A percentile compares a stretch with the other conserved stretches of the same genome.
These are phyloP conservation scores for Leccinum cinnamomeum DNA, from an alignment of 1,284 basidiomycete genomes.

Conservation along the genomic window DNA sequence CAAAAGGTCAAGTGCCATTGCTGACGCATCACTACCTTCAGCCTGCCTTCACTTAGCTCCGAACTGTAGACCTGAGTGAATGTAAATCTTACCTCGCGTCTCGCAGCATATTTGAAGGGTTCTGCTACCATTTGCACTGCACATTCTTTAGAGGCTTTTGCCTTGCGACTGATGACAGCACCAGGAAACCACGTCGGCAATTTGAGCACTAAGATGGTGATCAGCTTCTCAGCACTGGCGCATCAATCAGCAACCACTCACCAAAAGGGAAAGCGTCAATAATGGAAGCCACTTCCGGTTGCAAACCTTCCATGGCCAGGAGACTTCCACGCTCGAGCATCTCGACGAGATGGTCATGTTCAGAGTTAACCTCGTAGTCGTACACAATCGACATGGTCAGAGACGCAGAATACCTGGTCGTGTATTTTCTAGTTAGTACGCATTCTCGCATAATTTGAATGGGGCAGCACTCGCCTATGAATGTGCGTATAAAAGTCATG, in stretches of 20 bases:
- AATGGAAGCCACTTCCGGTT: constrained; percentile 21
- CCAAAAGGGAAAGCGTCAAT: constrained; percentile 27
- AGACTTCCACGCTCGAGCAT: constrained; percentile 17
- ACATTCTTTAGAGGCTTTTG: constrained; percentile 14
- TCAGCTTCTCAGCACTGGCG: neutral
- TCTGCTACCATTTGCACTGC: constrained; percentile 20
- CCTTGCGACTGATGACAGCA: constrained; percentile 14
- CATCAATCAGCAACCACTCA: neutral
- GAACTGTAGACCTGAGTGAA: neutral
- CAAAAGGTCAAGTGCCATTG: constrained; percentile 24
- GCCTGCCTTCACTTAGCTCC: constrained; percentile 13
- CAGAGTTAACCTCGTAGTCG: constrained; percentile 23
- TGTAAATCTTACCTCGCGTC: constrained; percentile 13
- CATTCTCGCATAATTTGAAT: too few species aligned
- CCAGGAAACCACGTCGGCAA: constrained; percentile 32
- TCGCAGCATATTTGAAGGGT: constrained; percentile 21
- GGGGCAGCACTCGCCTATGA: constrained; percentile 9
- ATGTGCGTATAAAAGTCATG: constrained; percentile 18
- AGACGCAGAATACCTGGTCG: constrained; percentile 22
- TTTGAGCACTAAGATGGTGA: constrained; percentile 19
- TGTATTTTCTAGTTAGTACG: neutral
- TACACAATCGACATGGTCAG: constrained; percentile 30
- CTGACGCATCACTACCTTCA: constrained; percentile 2
- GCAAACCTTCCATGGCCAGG: constrained; percentile 18
- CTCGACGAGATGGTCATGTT: constrained; percentile 24